phyloP scores from a whole-genome alignment of 2,329 filamentous ascomycete species.

The Amauroascus niger region DNA sequence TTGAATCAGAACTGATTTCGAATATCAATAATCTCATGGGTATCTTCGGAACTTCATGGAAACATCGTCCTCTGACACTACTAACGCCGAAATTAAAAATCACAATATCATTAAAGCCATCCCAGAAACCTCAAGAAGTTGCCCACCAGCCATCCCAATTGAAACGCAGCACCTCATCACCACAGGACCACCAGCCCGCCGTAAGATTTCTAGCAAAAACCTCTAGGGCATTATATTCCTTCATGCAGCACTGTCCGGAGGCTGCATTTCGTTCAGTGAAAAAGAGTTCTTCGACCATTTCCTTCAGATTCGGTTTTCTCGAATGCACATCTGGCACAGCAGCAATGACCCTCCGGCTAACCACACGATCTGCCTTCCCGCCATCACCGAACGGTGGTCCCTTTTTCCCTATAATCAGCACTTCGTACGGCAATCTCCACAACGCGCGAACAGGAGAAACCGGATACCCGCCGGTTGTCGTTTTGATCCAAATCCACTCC shows the following conservation, averaged over 20 bases:
- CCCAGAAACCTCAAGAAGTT: not conserved
- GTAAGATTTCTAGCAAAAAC: slow-evolving; percentile 52
- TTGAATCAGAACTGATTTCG: not conserved
- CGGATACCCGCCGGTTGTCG: slow-evolving; percentile 44
- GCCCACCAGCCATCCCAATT: slow-evolving; percentile 47
- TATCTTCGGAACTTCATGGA: not conserved
- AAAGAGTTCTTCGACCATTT: slow-evolving; percentile 44
- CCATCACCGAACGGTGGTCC: not conserved
- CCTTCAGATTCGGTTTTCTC: slow-evolving; percentile 53
- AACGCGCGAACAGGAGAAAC: slow-evolving; percentile 43
- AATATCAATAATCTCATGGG: too few species aligned
- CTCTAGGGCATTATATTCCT: slow-evolving; percentile 45
- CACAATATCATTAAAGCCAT: not conserved
- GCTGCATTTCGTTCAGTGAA: slow-evolving; percentile 17
- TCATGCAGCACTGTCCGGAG: slow-evolving; percentile 11
- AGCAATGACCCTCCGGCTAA: slow-evolving; percentile 44
- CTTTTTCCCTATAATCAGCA: slow-evolving; percentile 39
- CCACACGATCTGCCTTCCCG: slow-evolving; percentile 10
- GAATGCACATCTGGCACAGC: slow-evolving; percentile 56
- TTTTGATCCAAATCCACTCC: slow-evolving; percentile 58
- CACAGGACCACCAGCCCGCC: slow-evolving; percentile 53
- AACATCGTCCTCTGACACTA: not conserved
- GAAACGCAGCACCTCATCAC: slow-evolving; percentile 53
- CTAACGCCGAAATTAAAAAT: not conserved
- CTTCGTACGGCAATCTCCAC: slow-evolving; percentile 55